Evolutionary conservation across 164 flowering plant species (phyloP), one percentile per base, ranked within the genome.

Genomic region (Sextonia rubra): DNA sequence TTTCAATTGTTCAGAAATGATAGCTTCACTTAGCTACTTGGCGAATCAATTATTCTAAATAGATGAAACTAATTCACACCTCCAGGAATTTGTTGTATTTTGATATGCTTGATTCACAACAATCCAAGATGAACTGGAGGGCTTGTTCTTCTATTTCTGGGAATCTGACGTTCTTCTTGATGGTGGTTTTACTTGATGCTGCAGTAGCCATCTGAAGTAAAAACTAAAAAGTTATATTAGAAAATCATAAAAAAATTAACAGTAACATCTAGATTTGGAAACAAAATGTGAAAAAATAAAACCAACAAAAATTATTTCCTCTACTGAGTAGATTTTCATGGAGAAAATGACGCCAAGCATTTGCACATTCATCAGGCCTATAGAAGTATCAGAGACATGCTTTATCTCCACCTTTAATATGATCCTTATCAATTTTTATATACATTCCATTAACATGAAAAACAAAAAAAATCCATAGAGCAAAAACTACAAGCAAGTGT

Each of bases 41-140:
- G 44, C 20, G 15, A n/a, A 18, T 47, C 44, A 20, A 15, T 44
- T 14, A 14, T 37, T 30, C 17, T 22, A 2, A 22, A 61, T 12
- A 61, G 6, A 22, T 24, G 68, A 64, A 73, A 32, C 18, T 60
- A 66, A 49, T 69, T 20, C 58, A 74, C 26, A 87, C 99, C 93
- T 92, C 89, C 70, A 94, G 83, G 84, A 94, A 94, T 77, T 89
- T 92, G 71, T 85, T 75, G 85, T 91, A 94, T 76, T 88, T 92
- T 60, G 94, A 85, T 80, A 94, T 91, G 84, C 94, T 91, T 60
- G 88, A 77, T 83, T 94, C 99, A 84, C 97, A 92, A 63, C 80
- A 82, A 79, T 92, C 96, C 78, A 94, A 70, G 58, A 92, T 87
- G 76, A 83, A 91, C 61, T 92, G 97, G 20, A 94, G 75, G 14